These are phyloP conservation scores for Polygonum maritimum DNA, from an alignment of 148 eudicot species.

Conservation along the genomic window DNA sequence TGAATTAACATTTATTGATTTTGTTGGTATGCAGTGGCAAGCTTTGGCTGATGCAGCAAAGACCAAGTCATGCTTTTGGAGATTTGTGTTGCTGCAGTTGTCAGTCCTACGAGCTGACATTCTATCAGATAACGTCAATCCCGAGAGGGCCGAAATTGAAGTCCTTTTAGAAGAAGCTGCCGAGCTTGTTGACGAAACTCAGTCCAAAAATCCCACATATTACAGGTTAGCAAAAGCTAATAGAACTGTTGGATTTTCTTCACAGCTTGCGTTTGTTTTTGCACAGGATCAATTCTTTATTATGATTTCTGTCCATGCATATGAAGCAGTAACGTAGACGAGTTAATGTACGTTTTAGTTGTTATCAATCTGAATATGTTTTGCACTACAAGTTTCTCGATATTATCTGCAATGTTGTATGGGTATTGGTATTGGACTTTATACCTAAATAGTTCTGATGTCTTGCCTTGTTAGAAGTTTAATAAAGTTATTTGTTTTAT, in stretches of 20 bases:
- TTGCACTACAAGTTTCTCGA: background rate
- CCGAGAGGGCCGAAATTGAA: conserved; percentile 76
- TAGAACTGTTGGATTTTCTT: background rate
- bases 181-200: conserved; percentile 83
- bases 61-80: conserved; percentile 80
- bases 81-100: conserved; percentile 83
- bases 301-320: background rate
- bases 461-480: background rate
- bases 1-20: background rate
- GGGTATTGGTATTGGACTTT: background rate
- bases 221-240: conserved; percentile 46
- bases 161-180: conserved; percentile 93
- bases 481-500: background rate
- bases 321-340: background rate
- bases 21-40: conserved; percentile 60
- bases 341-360: background rate
- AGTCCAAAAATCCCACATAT: conserved; percentile 79
- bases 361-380: background rate
- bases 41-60: conserved; percentile 76
- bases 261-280: background rate
- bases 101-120: conserved; percentile 70
- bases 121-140: conserved; percentile 40
- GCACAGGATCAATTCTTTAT: background rate
- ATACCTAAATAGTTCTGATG: background rate
- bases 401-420: background rate